Base-by-base conservation (phyloP, 2,329 filamentous ascomycete species). In the Botrytis hyacinthi region DNA sequence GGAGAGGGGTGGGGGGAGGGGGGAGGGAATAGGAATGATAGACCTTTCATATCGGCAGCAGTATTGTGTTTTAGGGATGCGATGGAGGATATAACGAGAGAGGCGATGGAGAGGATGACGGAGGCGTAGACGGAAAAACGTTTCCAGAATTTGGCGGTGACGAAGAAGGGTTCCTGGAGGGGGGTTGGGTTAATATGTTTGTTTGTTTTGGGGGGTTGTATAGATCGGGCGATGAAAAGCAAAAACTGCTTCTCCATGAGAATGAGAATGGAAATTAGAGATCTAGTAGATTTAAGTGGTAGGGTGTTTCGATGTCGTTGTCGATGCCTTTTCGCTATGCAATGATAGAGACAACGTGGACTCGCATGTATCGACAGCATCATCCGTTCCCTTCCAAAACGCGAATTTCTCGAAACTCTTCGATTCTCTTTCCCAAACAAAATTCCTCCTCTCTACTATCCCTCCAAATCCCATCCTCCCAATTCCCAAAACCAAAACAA, bases 121-220 rank as follows among this genome's bases (percentile, higher is more conserved):
- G 78, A 77, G 1, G 74, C 32, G 29, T 75, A 63, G 37, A 79
- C 78, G 0, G 75, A 75, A 73, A 78, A 75, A 10, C 78, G 78
- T 74, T 79, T 79, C 76, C 77, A 78, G 74, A 79, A 78, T 54
- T 37, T 72, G 4, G 75, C 76, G 8, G 77, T 78, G 8, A 74
- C 22, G 54, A 74, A 77, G n/a, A 73, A 76, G 9, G 74, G 73
- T 65, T 66, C 66, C 74, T 77, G 29, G 8, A 26, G 37, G 3
- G 14, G 7, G n/a, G 9, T 0, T 42, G 37, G 10, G n/a, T 69
- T 42, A 69, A 48, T 14, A 3, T 7, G 12, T 10, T 48, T 42
- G 48, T n/a, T 51, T 51, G 51, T 16, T 51, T 51, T 51, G 26
- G 12, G 26, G 14, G 26, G 2, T 16, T n/a, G 9, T 3, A 4